phyloP scores from a whole-genome alignment of 345 rosid genomes.

The Citrus reticulata region DNA sequence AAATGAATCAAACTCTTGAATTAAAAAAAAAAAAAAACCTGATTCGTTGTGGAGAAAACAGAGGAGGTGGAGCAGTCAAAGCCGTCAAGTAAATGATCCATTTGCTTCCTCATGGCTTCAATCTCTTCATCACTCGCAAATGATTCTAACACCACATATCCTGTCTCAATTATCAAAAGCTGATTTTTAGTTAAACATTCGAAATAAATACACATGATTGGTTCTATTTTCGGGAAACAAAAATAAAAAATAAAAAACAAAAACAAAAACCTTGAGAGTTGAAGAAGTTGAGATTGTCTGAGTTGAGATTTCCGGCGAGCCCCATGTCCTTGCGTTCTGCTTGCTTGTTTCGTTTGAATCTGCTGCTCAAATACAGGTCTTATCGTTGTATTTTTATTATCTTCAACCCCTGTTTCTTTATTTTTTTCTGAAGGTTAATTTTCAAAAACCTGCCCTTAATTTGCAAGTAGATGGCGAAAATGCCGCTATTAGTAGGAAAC shows the following conservation, averaged over 20 bases:
- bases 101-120: conserved; percentile 57
- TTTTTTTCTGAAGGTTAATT: too few relatives aligned
- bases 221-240: neutral
- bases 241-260: neutral
- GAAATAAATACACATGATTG: neutral
- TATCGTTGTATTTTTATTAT: neutral
- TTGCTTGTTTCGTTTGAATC: neutral
- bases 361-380: neutral
- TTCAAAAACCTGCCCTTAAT: too few relatives aligned
- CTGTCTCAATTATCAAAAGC: conserved; percentile 21
- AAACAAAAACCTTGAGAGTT: conserved; percentile 51
- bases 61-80: conserved; percentile 67
- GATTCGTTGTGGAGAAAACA: conserved; percentile 87
- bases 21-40: conserved; percentile 28
- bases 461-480: too few relatives aligned
- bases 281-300: conserved; percentile 65
- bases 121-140: conserved; percentile 67
- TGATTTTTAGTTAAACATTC: neutral
- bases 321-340: conserved; percentile 36
- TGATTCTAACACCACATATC: conserved; percentile 75
- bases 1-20: neutral
- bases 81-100: conserved; percentile 53
- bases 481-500: too few relatives aligned
- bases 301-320: conserved; percentile 40
- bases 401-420: too few relatives aligned